These are phyloP conservation scores for Termitomyces sp. DNA, from an alignment of 768 basidiomycete species.

Conservation along the genomic window DNA sequence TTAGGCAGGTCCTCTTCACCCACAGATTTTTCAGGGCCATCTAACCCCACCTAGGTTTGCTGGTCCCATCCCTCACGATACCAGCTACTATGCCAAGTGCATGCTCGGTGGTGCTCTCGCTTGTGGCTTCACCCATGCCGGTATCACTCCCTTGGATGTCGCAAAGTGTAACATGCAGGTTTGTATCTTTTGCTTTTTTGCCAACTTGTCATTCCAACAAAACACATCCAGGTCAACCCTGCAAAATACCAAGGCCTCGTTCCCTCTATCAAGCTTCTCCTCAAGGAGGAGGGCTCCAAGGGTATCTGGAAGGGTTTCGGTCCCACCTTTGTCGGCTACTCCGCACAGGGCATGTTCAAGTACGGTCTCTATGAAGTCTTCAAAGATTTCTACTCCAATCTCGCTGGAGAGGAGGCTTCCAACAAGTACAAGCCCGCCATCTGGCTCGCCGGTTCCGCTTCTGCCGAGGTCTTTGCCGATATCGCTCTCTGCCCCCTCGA, in stretches of 20 bases:
- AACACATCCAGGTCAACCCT: slow-evolving; percentile 59
- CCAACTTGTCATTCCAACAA: not conserved
- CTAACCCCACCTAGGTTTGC: slow-evolving; percentile 38
- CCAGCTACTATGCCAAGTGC: slow-evolving; percentile 77
- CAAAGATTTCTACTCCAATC: slow-evolving; percentile 91
- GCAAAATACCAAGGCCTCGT: slow-evolving; percentile 68
- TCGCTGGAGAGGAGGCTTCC: slow-evolving; percentile 79
- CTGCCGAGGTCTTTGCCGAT: slow-evolving; percentile 94
- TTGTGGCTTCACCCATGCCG: slow-evolving; percentile 86
- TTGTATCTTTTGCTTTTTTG: slow-evolving; percentile 15
- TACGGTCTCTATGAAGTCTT: slow-evolving; percentile 97
- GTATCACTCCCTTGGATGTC: slow-evolving; percentile 83
- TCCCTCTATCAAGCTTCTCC: slow-evolving; percentile 56
- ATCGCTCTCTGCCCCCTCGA: slow-evolving; percentile 94
- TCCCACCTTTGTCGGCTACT: slow-evolving; percentile 91
- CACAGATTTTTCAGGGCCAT: not conserved
- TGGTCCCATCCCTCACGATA: slow-evolving; percentile 75
- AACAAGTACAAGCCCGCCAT: slow-evolving; percentile 84
- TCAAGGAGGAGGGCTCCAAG: slow-evolving; percentile 75
- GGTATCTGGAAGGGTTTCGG: slow-evolving; percentile 96
- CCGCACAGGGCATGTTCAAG: slow-evolving; percentile 97
- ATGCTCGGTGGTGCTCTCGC: slow-evolving; percentile 87
- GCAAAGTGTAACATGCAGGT: slow-evolving; percentile 94
- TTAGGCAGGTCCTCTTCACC: slow-evolving; percentile 42
- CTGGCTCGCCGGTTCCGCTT: slow-evolving; percentile 93